Evolutionary conservation across 495 filamentous ascomycete genomes (phyloP).

Genomic region (Podospora pseudoanserina): DNA sequence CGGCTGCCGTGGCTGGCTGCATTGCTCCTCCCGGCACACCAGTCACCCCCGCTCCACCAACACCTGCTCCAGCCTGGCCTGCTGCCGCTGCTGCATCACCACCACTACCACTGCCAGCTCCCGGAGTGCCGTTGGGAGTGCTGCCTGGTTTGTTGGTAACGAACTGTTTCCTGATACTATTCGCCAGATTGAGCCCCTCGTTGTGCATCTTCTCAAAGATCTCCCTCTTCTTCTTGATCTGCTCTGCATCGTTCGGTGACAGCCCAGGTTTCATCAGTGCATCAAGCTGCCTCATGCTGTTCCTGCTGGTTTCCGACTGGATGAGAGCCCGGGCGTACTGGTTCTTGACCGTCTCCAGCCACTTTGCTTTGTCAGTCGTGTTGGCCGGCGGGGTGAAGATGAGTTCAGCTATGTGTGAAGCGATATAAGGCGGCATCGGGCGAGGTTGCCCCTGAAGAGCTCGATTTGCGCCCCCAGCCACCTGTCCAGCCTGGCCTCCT

Average conservation of each 20-base stretch:
- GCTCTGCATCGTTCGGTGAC: slow-evolving; percentile 34
- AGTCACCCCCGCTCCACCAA: slow-evolving; percentile 2
- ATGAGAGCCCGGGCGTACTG: slow-evolving; percentile 35
- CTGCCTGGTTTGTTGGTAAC: slow-evolving; percentile 14
- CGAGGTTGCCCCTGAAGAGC: slow-evolving; percentile 13
- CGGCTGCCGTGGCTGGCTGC: slow-evolving; percentile 35
- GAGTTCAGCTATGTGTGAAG: slow-evolving; percentile 38
- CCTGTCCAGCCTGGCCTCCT: slow-evolving; percentile 1
- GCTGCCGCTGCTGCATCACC: slow-evolving; percentile 8
- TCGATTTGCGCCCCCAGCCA: background rate
- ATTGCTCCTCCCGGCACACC: slow-evolving; percentile 24
- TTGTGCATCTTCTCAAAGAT: slow-evolving; percentile 31
- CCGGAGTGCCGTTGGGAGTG: slow-evolving; percentile 14
- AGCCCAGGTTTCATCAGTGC: slow-evolving; percentile 30
- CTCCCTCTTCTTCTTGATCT: slow-evolving; percentile 29
- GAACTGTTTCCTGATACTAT: slow-evolving; percentile 33
- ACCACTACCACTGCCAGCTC: background rate
- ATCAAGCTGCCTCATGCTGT: slow-evolving; percentile 20
- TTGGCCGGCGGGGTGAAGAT: slow-evolving; percentile 28
- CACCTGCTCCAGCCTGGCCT: slow-evolving; percentile 9
- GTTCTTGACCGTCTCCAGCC: slow-evolving; percentile 29
- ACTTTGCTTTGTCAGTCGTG: slow-evolving; percentile 25
- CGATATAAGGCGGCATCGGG: slow-evolving; percentile 29
- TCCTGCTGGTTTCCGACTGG: slow-evolving; percentile 35
- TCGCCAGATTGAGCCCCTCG: slow-evolving; percentile 34